Conservation (phyloP, 2,329 filamentous ascomycete genomes). For the Hypoxylon sp. region DNA sequence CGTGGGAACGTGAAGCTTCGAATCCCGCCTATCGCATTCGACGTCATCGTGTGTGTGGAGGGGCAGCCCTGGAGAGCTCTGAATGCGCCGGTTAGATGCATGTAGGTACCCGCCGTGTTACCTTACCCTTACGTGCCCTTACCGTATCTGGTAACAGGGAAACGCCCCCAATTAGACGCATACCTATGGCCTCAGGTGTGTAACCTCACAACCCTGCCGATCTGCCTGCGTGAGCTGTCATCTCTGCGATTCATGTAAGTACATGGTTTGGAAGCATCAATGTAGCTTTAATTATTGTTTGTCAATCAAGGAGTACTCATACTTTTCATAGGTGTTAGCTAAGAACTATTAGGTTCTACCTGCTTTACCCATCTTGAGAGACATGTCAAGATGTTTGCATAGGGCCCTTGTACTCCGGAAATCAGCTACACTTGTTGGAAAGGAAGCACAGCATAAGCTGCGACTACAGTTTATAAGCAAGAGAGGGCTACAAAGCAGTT, state of each 20-base stretch:
- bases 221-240: background rate
- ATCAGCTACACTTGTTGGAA: conserved; percentile 12
- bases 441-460: conserved; percentile 1
- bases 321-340: background rate
- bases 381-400: conserved; percentile 19
- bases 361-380: background rate
- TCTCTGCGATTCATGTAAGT: background rate
- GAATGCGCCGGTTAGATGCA: conserved; percentile 6
- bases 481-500: background rate
- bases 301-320: background rate
- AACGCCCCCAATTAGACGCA: background rate
- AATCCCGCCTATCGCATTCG: conserved; percentile 20
- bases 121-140: conserved; percentile 10
- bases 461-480: conserved; percentile 6
- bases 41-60: conserved; percentile 37
- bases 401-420: conserved; percentile 5
- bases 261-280: background rate
- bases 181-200: background rate
- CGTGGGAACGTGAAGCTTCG: conserved; percentile 17
- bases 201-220: background rate
- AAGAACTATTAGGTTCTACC: background rate
- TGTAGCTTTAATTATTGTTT: background rate
- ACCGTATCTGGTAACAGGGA: conserved; percentile 3
- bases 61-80: too few relatives aligned
- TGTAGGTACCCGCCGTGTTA: conserved; percentile 4